These are phyloP conservation scores for Striga hermonthica DNA, from an alignment of 305 asterid species.

Conservation along the genomic window DNA sequence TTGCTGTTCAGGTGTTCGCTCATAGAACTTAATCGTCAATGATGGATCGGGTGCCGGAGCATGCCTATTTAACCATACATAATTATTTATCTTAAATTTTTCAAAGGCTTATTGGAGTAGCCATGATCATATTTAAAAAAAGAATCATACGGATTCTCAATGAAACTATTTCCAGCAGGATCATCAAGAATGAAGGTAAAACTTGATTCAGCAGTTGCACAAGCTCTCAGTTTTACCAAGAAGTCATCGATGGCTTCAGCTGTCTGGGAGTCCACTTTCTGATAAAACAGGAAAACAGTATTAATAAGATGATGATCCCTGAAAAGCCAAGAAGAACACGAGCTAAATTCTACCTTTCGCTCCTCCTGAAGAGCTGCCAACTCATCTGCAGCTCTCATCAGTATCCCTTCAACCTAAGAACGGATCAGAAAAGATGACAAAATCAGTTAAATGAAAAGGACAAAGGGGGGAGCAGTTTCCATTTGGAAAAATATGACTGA, in stretches of 20 bases:
- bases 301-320: conserved; percentile 15
- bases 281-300: conserved; percentile 26
- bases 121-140: neutral
- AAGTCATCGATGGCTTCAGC: conserved; percentile 84
- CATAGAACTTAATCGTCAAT: conserved; percentile 73
- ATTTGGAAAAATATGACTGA: too few relatives aligned
- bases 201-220: conserved; percentile 65
- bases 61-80: conserved; percentile 42
- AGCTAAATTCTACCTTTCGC: conserved; percentile 57
- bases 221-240: conserved; percentile 71
- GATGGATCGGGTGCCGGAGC: conserved; percentile 91
- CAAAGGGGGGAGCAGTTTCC: neutral
- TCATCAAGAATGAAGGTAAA: conserved; percentile 85
- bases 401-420: conserved; percentile 77
- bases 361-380: conserved; percentile 89
- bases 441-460: conserved; percentile 6
- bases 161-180: conserved; percentile 96
- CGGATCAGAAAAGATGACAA: conserved; percentile 17
- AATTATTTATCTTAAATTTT: conserved; percentile 3
- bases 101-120: neutral
- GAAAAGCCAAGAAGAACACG: conserved; percentile 20
- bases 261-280: conserved; percentile 80
- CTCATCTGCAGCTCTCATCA: conserved; percentile 72
- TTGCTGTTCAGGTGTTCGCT: conserved; percentile 80
- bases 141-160: conserved; percentile 82